Evolutionary conservation across 108 stramenopile species (phyloP).

Genomic region (Pseudonitzschia delicatissima): DNA sequence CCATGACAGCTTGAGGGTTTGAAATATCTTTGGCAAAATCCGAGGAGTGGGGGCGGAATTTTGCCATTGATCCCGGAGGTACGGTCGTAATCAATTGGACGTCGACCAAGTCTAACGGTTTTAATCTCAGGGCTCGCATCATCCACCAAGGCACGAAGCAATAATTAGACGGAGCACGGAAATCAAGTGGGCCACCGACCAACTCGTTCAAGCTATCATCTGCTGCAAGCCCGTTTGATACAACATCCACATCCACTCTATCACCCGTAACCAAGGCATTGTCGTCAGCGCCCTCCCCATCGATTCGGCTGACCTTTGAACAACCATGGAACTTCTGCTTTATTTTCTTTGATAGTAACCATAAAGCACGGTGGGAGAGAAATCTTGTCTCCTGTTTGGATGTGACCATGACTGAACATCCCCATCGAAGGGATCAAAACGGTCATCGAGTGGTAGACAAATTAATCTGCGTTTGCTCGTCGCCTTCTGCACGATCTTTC

Average conservation of each 20-base stretch:
- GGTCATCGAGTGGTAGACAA: constrained; percentile 69
- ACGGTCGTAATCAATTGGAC: constrained; percentile 50
- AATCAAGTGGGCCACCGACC: constrained; percentile 86
- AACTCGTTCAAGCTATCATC: constrained; percentile 46
- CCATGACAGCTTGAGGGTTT: constrained; percentile 86
- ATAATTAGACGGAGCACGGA: constrained; percentile 88
- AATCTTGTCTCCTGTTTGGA: constrained; percentile 88
- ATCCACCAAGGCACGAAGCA: constrained; percentile 87
- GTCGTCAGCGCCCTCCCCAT: constrained; percentile 10
- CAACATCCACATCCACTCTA: constrained; percentile 31
- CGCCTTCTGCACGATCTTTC: constrained; percentile 25
- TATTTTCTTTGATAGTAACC: constrained; percentile 60
- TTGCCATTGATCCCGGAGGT: constrained; percentile 69
- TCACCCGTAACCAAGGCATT: neutral
- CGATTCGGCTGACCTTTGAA: constrained; percentile 71
- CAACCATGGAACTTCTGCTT: constrained; percentile 88
- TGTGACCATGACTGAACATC: constrained; percentile 75
- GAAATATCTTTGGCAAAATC: constrained; percentile 64
- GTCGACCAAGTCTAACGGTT: constrained; percentile 82
- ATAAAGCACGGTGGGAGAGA: constrained; percentile 69
- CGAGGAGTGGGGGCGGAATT: constrained; percentile 74
- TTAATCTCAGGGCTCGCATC: constrained; percentile 78
- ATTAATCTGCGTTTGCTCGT: constrained; percentile 58
- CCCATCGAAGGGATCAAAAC: constrained; percentile 89
- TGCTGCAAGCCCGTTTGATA: constrained; percentile 49